These are phyloP conservation scores for Ceratorhiza oryzae-sativae DNA, from an alignment of 1,284 basidiomycete species.

Conservation along the genomic window DNA sequence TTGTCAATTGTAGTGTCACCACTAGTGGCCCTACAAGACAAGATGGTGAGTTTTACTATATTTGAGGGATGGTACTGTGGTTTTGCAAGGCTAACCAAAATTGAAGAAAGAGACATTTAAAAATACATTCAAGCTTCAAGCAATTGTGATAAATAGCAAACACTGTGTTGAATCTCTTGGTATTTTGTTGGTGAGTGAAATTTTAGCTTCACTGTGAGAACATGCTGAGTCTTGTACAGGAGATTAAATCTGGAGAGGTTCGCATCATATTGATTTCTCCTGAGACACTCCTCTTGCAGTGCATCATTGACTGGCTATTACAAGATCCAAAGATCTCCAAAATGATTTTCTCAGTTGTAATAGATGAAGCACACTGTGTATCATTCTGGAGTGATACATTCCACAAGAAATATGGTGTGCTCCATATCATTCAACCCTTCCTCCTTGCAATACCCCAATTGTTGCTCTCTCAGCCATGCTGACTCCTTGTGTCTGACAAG, in stretches of 20 bases:
- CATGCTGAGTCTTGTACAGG: constrained; percentile 44
- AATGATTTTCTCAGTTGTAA: constrained; percentile 49
- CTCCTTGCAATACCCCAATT: constrained; percentile 49
- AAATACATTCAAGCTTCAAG: constrained; percentile 48
- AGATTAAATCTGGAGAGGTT: constrained; percentile 48
- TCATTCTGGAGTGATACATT: constrained; percentile 56
- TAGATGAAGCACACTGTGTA: constrained; percentile 55
- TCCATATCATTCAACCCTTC: constrained; percentile 52
- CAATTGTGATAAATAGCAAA: constrained; percentile 52
- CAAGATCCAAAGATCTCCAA: constrained; percentile 47
- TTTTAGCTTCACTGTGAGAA: background rate
- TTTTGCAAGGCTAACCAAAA: background rate
- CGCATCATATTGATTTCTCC: constrained; percentile 54
- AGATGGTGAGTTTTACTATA: constrained; percentile 45
- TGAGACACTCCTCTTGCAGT: constrained; percentile 52
- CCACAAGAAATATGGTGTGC: constrained; percentile 52
- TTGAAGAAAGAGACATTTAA: constrained; percentile 46
- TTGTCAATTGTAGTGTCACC: constrained; percentile 53
- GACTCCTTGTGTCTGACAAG: constrained; percentile 48
- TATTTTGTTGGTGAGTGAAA: constrained; percentile 45
- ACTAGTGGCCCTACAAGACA: constrained; percentile 52
- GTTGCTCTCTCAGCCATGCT: constrained; percentile 55
- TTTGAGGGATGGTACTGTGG: background rate
- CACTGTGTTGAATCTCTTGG: constrained; percentile 47
- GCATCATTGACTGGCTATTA: constrained; percentile 51